Evolutionary conservation across 2,329 filamentous ascomycete genomes (phyloP), one percentile per base, ranked within the genome.

Genomic region (Ophiostoma sp.): DNA sequence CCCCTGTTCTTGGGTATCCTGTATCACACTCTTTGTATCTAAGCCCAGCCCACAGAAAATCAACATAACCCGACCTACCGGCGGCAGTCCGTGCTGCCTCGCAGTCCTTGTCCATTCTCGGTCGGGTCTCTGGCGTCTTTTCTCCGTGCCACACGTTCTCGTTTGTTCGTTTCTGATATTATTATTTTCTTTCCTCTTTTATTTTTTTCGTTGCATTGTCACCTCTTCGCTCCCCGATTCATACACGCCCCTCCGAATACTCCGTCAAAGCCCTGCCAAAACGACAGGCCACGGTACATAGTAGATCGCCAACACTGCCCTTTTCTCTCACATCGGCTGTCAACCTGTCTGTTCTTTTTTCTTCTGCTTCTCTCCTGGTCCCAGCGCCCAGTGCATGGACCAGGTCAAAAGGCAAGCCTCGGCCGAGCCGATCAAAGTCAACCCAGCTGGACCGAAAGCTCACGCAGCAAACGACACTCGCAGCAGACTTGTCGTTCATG

Each of bases 121-220:
- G 42, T 33, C 64, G 39, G 42, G 25, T 39, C 36, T 59, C 50
- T 64, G 70, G 70, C 28, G 55, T 73, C 72, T 52, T 73, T 69
- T 71, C 74, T 68, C 66, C 71, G 59, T 69, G 42, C 39, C 39
- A 68, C 45, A 36, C 25, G 33, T 61, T 61, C 33, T 45, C 50
- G 33, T 61, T 19, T 6, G 12, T 22, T 39, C 17, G 22, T 50
- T 48, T 50, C 66, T 36, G 25, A 12, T 33, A 8, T 39, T 48
- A 50, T 25, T 33, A 3, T 25, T 33, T 36, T 11, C 33, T 61
- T 42, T 45, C n/a, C 12, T 39, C 6, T 39, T 45, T n/a, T 42
- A 22, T 17, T 25, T 28, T 28, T 63, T 55, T 39, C 22, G 9
- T 22, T 50, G 2, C 19, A 52, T 45, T 22, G 42, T n/a, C 42